These are phyloP conservation scores for Hypoxylon sp. DNA, from an alignment of 2,329 filamentous ascomycete genomes.

Conservation along the genomic window DNA sequence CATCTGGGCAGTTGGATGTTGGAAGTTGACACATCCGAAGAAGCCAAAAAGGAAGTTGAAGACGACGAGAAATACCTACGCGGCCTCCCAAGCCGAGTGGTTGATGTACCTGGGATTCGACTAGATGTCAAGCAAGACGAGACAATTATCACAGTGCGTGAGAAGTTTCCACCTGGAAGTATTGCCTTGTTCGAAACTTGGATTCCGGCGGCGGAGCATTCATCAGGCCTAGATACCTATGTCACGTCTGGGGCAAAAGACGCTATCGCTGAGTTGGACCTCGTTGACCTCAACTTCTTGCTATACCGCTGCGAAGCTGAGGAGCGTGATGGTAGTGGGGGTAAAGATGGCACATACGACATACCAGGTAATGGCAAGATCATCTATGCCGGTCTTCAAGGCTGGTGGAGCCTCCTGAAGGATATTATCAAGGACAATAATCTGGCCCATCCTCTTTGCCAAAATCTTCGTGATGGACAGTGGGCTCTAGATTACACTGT, in stretches of 20 bases:
- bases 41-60: conserved; percentile 70
- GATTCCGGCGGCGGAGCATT: conserved; percentile 88
- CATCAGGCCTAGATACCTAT: conserved; percentile 82
- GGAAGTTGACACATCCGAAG: conserved; percentile 81
- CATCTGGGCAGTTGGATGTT: conserved; percentile 91
- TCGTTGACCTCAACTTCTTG: conserved; percentile 89
- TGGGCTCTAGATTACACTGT: conserved; percentile 93
- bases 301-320: conserved; percentile 93
- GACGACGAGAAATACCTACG: conserved; percentile 76
- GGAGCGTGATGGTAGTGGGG: conserved; percentile 79
- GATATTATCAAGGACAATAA: conserved; percentile 88
- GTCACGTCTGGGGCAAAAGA: conserved; percentile 82
- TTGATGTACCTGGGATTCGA: conserved; percentile 75
- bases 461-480: conserved; percentile 88
- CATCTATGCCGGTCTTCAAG: conserved; percentile 96
- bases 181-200: conserved; percentile 96
- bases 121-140: conserved; percentile 77
- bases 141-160: conserved; percentile 80
- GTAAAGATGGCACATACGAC: conserved; percentile 85
- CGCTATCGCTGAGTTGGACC: conserved; percentile 77
- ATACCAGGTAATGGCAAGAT: conserved; percentile 85
- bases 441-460: conserved; percentile 89
- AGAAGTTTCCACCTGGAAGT: conserved; percentile 89
- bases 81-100: conserved; percentile 84
- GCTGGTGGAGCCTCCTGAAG: conserved; percentile 94